These are phyloP conservation scores for Globisporangium camurandrum DNA, from an alignment of 352 stramenopile genomes.

Conservation along the genomic window DNA sequence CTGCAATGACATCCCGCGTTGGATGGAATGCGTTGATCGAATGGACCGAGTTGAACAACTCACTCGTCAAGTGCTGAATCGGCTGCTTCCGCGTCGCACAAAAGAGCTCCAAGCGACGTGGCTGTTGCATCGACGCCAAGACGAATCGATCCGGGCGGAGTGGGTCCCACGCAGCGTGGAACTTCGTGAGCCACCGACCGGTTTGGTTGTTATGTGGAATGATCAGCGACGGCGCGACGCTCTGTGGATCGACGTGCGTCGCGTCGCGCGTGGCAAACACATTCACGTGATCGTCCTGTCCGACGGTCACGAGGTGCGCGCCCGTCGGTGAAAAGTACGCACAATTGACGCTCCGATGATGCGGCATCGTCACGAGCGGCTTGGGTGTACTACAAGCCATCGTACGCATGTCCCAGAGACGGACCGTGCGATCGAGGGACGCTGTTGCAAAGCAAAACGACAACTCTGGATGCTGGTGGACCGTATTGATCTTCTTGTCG, in stretches of 20 bases:
- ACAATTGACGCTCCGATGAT: slow-evolving; percentile 79
- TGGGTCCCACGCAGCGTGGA: slow-evolving; percentile 75
- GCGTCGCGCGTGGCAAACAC: slow-evolving; percentile 50
- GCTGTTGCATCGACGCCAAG: slow-evolving; percentile 77
- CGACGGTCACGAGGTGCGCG: slow-evolving; percentile 67
- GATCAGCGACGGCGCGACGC: slow-evolving; percentile 22
- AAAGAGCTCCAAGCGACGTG: slow-evolving; percentile 80
- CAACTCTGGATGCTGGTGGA: slow-evolving; percentile 55
- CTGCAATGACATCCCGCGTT: slow-evolving; percentile 51
- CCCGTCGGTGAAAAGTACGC: slow-evolving; percentile 79
- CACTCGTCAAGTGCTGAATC: slow-evolving; percentile 59
- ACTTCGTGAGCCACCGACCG: slow-evolving; percentile 82
- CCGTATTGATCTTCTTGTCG: slow-evolving; percentile 85
- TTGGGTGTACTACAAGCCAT: slow-evolving; percentile 32
- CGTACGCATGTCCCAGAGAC: slow-evolving; percentile 72
- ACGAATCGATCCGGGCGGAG: slow-evolving; percentile 71
- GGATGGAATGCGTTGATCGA: slow-evolving; percentile 86
- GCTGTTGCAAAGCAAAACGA: slow-evolving; percentile 66
- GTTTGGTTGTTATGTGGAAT: slow-evolving; percentile 85
- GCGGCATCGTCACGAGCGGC: slow-evolving; percentile 49
- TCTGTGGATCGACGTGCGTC: slow-evolving; percentile 17
- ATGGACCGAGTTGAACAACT: slow-evolving; percentile 74
- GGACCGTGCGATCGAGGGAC: slow-evolving; percentile 73
- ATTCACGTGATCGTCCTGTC: slow-evolving; percentile 75
- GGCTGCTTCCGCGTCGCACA: slow-evolving; percentile 50